Base-by-base conservation (phyloP, 2,329 filamentous ascomycete species). In the Ascocoryne sarcoides region DNA sequence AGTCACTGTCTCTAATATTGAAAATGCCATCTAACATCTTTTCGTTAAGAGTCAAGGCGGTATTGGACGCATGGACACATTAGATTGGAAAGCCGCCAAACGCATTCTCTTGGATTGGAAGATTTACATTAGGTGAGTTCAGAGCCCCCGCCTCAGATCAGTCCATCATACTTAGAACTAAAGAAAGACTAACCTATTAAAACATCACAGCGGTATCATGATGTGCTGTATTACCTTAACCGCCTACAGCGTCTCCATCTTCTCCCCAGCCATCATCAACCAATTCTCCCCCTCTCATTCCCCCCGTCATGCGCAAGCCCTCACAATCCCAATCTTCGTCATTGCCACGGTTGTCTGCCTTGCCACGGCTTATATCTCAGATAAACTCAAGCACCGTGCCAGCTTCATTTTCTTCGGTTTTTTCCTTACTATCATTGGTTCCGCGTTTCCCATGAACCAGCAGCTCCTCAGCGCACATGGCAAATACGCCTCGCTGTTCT, bases 181-280 rank as follows among this genome's bases (percentile, higher is more conserved):
- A n/a, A n/a, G n/a, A n/a, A n/a, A n/a, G 3, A 19, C 7, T 8
- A 26, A 3, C n/a, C 9, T n/a, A 33, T 7, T 21, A 37, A 30
- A 44, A 17, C 5, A 9, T 18, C 12, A 12, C 7, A 44, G 42
- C 20, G 42, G 38, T 18, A 35, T 36, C 5, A 40, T 41, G 18
- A 35, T 36, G 10, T 39, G 38, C 26, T 44, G 38, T 26, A 44
- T 39, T 5, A 44, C 42, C 15, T 38, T 44, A 2, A 44, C 42
- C 2, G 38, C 36, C 1, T 62, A 64, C 41, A 52, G 59, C n/a
- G 54, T 56, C 4, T 58, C 58, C 4, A 64, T 65, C 46, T 66
- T 65, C 46, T 56, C 66, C 49, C 64, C 65, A 1, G 65, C 61
- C 8, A 66, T 68, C 42, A 56, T 67, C 7, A 51, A 51, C 32